Base-by-base conservation (phyloP, 805 yeast species). In the Starmerella etchellsii region DNA sequence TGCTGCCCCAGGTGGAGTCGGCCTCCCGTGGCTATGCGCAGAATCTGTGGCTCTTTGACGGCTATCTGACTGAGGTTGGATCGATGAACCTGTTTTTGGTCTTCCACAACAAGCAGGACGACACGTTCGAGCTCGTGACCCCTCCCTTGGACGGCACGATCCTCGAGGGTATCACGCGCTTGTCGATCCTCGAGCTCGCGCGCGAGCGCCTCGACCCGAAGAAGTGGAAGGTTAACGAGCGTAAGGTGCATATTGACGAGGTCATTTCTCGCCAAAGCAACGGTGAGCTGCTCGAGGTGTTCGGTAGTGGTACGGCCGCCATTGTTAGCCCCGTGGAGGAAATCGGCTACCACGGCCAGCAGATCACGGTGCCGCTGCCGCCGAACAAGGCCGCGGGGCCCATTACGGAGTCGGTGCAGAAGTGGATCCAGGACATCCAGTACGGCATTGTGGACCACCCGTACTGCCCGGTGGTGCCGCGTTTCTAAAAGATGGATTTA, bases 131-230 rank as follows among this genome's bases (percentile, higher is more conserved):
- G 67, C 72, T 88, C 52, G 94, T 75, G 36, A 88, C 98, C 48
- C 94, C 95, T 49, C 97, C 98, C 47, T 70, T 91, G 52, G 97
- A 91, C 57, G 98, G 98, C 52, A 88, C 95, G 48, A 88, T 88
- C 56, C 74, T 88, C 56, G 95, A 83, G 62, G 98, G 98, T 68
- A 93, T 88, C 55, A 85, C 95, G 37, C 78, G 98, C 67, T 94
- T 81, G 60, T 84, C 96, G 13, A 70, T 88, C 43, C 68, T 88
- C 52, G 65, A 70, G 31, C 70, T 88, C 47, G 81, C 91, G 38
- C 78, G 81, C 62, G 79, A 74, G 53, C 78, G 76, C 56, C 73
- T 88, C 50, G 74, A 76, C 52, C 67, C 78, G 41, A 65, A 70
- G 33, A 87, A 82, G 60, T 88, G 96, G 96, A 72, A 63, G 23